Base-by-base conservation (phyloP, 75 land plant species). In the Pinus taeda region DNA sequence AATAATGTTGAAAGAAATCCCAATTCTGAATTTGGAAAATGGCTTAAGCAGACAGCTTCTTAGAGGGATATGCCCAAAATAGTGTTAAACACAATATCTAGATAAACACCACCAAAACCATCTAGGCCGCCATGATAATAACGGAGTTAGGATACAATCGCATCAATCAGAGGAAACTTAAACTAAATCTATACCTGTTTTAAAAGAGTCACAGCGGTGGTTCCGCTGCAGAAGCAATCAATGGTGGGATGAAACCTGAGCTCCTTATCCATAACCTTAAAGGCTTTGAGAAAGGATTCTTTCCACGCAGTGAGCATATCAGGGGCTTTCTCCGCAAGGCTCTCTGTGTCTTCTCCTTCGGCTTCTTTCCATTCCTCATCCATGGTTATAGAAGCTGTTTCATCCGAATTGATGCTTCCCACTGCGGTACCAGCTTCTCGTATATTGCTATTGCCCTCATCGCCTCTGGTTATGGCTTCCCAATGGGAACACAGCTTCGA, bases 211-310 rank as follows among this genome's bases (percentile, higher is more conserved):
- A 91, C 92, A 6, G 92, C 90, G 0, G 93, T 91, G 42, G 81
- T 90, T 11, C 93, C 93, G 62, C 93, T 91, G 76, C 93, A 91
- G 81, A 83, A 87, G 61, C 90, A 91, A 74, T 91, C 93, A 7
- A 91, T 69, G 56, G 74, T 29, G 1, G 92, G 89, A 80, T 90
- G 90, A 4, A 62, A 63, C 57, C 77, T 80, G 45, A 91, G 82
- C 63, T 90, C 90, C 49, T 81, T 83, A 61, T 91, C 93, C 90
- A 90, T 91, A 5, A 80, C 79, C 74, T 85, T 78, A 74, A 78
- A 91, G 0, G 93, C 76, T 64, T 78, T 82, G 20, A 90, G 58
- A 21, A 91, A 85, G n/a, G 86, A 78, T 7, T 85, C 80, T 57
- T 67, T 88, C 91, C 91, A 85, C 11, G 30, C 36, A 1, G 59